Percentiles rank a stretch among this genome's conserved stretches.
Conservation (phyloP, 192 early-diverging fungal genomes). For the Coemansia sp. region DNA sequence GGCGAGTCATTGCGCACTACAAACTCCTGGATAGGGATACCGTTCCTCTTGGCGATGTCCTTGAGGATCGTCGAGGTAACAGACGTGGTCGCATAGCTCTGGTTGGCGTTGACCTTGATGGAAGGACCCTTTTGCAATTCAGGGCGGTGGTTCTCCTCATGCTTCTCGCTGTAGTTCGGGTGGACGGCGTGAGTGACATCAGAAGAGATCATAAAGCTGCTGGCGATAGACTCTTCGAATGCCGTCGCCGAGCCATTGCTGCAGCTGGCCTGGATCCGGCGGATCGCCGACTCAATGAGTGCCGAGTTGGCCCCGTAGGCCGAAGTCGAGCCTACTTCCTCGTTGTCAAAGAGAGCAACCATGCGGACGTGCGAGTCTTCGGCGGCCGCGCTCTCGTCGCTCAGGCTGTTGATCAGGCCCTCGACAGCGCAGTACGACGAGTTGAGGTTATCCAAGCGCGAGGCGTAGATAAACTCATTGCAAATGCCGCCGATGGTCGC, state of each 20-base stretch:
- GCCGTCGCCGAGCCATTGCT: slow-evolving; percentile 49
- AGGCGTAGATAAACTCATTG: slow-evolving; percentile 93
- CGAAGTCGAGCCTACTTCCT: slow-evolving; percentile 91
- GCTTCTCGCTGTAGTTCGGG: slow-evolving; percentile 89
- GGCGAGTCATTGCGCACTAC: slow-evolving; percentile 91
- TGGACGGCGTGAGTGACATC: slow-evolving; percentile 94
- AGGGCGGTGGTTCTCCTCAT: slow-evolving; percentile 93
- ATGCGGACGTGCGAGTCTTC: slow-evolving; percentile 69
- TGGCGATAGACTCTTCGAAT: slow-evolving; percentile 85
- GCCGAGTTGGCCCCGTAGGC: slow-evolving; percentile 95
- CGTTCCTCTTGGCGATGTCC: slow-evolving; percentile 74
- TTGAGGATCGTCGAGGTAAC: slow-evolving; percentile 72
- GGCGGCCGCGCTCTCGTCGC: slow-evolving; percentile 36
- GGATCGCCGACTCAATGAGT: slow-evolving; percentile 72
- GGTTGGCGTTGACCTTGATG: slow-evolving; percentile 97
- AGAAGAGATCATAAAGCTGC: slow-evolving; percentile 85
- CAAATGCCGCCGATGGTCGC: slow-evolving; percentile 86
- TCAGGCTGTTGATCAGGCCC: slow-evolving; percentile 49
- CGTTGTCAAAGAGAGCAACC: slow-evolving; percentile 95
- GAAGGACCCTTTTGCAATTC: slow-evolving; percentile 91
- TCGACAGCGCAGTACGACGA: slow-evolving; percentile 90
- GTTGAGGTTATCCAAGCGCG: slow-evolving; percentile 94
- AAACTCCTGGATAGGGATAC: slow-evolving; percentile 87
- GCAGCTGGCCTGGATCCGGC: slow-evolving; percentile 61
- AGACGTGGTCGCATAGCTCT: slow-evolving; percentile 81